phyloP scores from a whole-genome alignment of 805 yeast genomes.

The Saccharomycopsis synnaedendra region DNA sequence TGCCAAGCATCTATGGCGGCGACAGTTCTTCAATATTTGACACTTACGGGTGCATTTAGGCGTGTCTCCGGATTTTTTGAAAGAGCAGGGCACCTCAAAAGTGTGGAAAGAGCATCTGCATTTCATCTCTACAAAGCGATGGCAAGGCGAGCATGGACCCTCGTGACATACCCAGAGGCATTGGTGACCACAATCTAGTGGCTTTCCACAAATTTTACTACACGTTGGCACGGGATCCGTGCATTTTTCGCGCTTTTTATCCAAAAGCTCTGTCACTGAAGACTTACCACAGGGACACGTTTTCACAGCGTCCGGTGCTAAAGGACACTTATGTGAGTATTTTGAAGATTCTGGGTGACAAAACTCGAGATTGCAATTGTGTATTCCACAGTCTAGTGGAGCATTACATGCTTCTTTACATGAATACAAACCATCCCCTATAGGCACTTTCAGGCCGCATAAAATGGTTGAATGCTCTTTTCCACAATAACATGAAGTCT shows the following conservation, averaged over 20 bases:
- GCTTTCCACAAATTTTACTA: conserved; percentile 49
- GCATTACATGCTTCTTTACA: no score
- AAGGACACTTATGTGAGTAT: conserved; percentile 39
- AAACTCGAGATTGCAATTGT: conserved; percentile 30
- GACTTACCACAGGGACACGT: conserved; percentile 78
- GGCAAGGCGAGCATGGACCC: conserved; percentile 58
- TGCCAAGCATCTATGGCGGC: conserved; percentile 63
- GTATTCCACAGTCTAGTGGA: conserved; percentile 47
- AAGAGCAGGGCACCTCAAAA: conserved; percentile 55
- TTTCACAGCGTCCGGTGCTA: conserved; percentile 45
- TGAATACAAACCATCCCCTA: no score
- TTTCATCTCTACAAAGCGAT: conserved; percentile 33
- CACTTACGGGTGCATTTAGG: conserved; percentile 68
- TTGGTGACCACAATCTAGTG: conserved; percentile 56
- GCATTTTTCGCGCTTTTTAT: conserved; percentile 40
- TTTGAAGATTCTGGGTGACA: conserved; percentile 40
- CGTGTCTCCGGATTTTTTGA: conserved; percentile 34
- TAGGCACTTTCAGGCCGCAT: conserved; percentile 30
- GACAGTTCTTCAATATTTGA: conserved; percentile 62
- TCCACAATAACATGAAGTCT: conserved; percentile 69
- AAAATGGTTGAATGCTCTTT: conserved; percentile 29
- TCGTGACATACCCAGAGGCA: conserved; percentile 77
- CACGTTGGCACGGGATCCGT: conserved; percentile 77
- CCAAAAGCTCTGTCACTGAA: conserved; percentile 26
- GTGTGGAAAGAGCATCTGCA: conserved; percentile 54